A percentile compares a stretch with the other conserved stretches of the same genome.
Conservation (phyloP, 345 rosid species). For the Triadica sebifera region DNA sequence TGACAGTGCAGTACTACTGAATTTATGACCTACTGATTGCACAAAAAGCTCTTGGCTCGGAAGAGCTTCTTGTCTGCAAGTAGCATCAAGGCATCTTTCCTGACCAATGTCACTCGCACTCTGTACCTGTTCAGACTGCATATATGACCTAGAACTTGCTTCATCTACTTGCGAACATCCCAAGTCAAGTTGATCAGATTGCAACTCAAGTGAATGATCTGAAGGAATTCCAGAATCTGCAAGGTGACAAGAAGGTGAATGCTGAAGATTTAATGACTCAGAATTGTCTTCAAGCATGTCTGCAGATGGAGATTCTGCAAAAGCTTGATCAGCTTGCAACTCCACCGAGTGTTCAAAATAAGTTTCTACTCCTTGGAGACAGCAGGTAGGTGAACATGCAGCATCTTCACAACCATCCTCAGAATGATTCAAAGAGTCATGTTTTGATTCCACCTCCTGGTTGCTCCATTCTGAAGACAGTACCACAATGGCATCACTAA, state of each 20-base stretch:
- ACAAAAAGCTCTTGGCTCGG: constrained; percentile 27
- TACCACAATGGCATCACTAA: constrained; percentile 12
- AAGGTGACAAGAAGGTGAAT: constrained; percentile 1
- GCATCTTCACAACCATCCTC: constrained; percentile 29
- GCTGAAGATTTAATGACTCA: constrained; percentile 4
- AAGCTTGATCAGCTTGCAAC: constrained; percentile 8
- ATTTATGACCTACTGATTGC: constrained; percentile 29
- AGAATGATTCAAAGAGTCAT: constrained; percentile 20
- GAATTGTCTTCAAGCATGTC: constrained; percentile 32
- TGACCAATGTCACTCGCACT: constrained; percentile 18
- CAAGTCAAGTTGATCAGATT: constrained; percentile 30
- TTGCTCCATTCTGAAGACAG: constrained; percentile 29
- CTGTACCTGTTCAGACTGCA: constrained; percentile 20
- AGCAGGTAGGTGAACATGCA: constrained; percentile 18
- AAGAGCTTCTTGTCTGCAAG: constrained; percentile 23
- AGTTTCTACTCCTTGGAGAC: constrained; percentile 13
- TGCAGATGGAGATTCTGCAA: constrained; percentile 4
- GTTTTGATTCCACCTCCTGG: constrained; percentile 36
- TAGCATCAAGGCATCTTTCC: constrained; percentile 24
- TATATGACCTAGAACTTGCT: constrained; percentile 27
- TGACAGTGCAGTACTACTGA: constrained; percentile 23
- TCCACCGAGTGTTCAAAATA: constrained; percentile 21
- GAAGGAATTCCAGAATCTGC: constrained; percentile 14
- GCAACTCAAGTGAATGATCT: constrained; percentile 23
- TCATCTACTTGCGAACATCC: constrained; percentile 26